A percentile compares a stretch with the other conserved stretches of the same genome.
Conservation (phyloP, 352 stramenopile species). For the Pythium biforme region DNA sequence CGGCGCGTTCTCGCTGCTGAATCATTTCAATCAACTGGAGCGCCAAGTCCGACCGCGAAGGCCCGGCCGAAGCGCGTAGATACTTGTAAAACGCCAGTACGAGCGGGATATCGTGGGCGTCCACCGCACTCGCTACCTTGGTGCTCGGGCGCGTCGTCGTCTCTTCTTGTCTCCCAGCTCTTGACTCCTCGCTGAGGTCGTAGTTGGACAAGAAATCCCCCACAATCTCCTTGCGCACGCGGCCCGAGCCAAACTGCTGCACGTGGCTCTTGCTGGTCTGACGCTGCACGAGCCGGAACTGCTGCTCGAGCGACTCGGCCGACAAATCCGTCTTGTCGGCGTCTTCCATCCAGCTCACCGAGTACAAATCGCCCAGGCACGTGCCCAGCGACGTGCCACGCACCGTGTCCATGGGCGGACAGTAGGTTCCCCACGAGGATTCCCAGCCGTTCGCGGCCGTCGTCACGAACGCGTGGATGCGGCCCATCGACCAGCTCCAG, state of each 20-base stretch:
- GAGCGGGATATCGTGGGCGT: conserved; percentile 66
- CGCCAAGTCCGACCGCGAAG: conserved; percentile 32
- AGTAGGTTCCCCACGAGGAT: conserved; percentile 90
- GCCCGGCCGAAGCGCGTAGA: conserved; percentile 38
- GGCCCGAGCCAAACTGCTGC: conserved; percentile 54
- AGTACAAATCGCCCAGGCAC: conserved; percentile 90
- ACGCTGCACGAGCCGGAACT: conserved; percentile 73
- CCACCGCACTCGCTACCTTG: conserved; percentile 28
- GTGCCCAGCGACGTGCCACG: conserved; percentile 67
- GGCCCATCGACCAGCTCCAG: conserved; percentile 58
- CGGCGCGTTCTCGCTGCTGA: conserved; percentile 40
- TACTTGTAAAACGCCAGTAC: conserved; percentile 80
- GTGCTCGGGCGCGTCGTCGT: no score
- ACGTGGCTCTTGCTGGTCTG: conserved; percentile 85
- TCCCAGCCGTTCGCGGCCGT: conserved; percentile 88
- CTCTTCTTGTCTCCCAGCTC: no score
- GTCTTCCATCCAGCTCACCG: conserved; percentile 92
- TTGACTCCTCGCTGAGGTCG: conserved; percentile 27
- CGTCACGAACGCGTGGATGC: conserved; percentile 86
- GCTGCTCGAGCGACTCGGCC: conserved; percentile 69
- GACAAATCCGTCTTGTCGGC: conserved; percentile 84
- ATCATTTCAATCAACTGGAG: conserved; percentile 39
- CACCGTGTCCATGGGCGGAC: conserved; percentile 73
- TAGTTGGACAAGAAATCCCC: conserved; percentile 86
- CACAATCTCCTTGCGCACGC: conserved; percentile 68